phyloP scores from a whole-genome alignment of 805 yeast genomes.

The Myxozyma melibiosi region DNA sequence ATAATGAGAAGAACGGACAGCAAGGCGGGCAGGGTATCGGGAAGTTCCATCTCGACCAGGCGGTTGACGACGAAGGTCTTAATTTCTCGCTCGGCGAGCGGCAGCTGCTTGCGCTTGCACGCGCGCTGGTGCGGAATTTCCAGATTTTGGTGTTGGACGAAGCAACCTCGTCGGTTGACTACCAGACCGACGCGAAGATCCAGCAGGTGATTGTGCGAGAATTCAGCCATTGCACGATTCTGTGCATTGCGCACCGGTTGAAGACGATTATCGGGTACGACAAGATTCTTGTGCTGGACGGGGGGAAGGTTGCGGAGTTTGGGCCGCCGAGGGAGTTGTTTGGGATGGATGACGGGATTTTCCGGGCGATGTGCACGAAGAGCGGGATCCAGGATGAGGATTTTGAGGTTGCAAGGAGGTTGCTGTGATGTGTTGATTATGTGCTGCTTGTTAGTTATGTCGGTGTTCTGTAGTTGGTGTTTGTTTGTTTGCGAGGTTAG shows the following conservation, averaged over 20 bases:
- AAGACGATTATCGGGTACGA: slow-evolving; percentile 74
- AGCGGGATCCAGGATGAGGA: slow-evolving; percentile 50
- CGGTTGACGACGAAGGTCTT: slow-evolving; percentile 68
- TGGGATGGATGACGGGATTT: slow-evolving; percentile 47
- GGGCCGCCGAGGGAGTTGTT: slow-evolving; percentile 61
- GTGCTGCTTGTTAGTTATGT: too few species aligned
- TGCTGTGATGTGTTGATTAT: too few species aligned
- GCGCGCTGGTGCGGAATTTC: slow-evolving; percentile 67
- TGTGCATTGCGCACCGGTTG: slow-evolving; percentile 77
- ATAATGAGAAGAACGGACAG: slow-evolving; percentile 15
- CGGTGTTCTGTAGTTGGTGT: too few species aligned
- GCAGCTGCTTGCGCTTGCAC: slow-evolving; percentile 67
- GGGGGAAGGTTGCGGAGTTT: slow-evolving; percentile 72
- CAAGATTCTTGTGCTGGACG: slow-evolving; percentile 77
- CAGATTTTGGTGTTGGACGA: slow-evolving; percentile 70
- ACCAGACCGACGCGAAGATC: slow-evolving; percentile 66
- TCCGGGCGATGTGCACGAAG: slow-evolving; percentile 54
- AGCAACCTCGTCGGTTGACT: slow-evolving; percentile 77
- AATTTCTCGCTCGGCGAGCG: slow-evolving; percentile 75
- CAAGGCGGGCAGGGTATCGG: slow-evolving; percentile 32
- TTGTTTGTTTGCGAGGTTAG: too few species aligned
- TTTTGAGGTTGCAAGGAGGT: slow-evolving; percentile 38
- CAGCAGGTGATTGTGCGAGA: slow-evolving; percentile 62
- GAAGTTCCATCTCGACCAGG: slow-evolving; percentile 63
- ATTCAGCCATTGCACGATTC: slow-evolving; percentile 63